Evolutionary conservation across 1,284 basidiomycete species (phyloP).

Genomic region (Cronartium quercuum): DNA sequence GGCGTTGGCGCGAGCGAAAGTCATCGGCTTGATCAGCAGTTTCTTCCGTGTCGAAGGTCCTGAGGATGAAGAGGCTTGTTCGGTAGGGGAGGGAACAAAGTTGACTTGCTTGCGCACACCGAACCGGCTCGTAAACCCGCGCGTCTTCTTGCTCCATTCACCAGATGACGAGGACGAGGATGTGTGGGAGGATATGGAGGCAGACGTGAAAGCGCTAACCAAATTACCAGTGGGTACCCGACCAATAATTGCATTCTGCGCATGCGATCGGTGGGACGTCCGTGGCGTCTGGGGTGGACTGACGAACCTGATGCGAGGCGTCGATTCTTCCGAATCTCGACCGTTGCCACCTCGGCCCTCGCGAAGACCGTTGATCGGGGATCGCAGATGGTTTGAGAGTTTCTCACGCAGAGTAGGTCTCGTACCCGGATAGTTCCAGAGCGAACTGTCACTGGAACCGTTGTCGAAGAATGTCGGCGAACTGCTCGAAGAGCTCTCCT

Average conservation of each 20-base stretch:
- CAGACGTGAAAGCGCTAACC: slow-evolving; percentile 23
- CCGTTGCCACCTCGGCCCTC: neutral
- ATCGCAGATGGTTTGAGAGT: neutral
- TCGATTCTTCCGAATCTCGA: neutral
- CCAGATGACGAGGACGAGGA: slow-evolving; percentile 14
- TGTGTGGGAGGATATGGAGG: slow-evolving; percentile 21
- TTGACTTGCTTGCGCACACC: slow-evolving; percentile 5
- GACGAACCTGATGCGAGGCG: slow-evolving; percentile 11
- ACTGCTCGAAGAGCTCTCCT: slow-evolving; percentile 14
- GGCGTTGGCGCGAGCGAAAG: slow-evolving; percentile 30
- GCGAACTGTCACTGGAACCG: slow-evolving; percentile 1
- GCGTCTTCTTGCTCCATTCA: slow-evolving; percentile 9
- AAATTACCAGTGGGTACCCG: slow-evolving; percentile 8
- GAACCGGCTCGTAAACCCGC: slow-evolving; percentile 18
- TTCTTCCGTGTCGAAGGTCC: slow-evolving; percentile 6
- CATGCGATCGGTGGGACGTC: neutral
- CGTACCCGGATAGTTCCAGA: neutral
- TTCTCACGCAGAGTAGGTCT: slow-evolving; percentile 2
- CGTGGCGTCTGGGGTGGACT: slow-evolving; percentile 4
- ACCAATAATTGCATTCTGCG: neutral
- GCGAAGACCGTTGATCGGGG: neutral
- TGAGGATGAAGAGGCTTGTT: neutral
- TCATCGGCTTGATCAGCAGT: slow-evolving; percentile 21
- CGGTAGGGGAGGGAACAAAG: slow-evolving; percentile 1
- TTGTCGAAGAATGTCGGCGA: neutral